Conservation (phyloP, 1,284 basidiomycete species). For the Cystobasidium pallidum region DNA sequence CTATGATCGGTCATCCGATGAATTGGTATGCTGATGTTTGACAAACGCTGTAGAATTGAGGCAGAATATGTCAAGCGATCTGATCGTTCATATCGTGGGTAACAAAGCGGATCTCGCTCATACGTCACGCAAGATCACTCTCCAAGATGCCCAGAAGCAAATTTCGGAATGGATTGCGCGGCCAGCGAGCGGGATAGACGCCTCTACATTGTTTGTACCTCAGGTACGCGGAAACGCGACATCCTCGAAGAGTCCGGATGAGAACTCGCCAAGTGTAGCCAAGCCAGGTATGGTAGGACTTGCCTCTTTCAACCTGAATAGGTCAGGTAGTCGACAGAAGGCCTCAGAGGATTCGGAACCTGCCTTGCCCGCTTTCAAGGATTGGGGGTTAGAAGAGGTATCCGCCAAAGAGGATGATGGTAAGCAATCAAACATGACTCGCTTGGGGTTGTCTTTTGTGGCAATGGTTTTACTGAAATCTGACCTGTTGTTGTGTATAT, state of each 20-base stretch:
- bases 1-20: background rate
- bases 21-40: conserved; percentile 22
- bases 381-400: conserved; percentile 45
- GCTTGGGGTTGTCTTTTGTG: conserved; percentile 76
- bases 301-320: conserved; percentile 18
- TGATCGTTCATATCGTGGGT: conserved; percentile 90
- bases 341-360: conserved; percentile 29
- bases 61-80: conserved; percentile 69
- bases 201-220: background rate
- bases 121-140: conserved; percentile 64
- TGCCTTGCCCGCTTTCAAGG: conserved; percentile 36
- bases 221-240: conserved; percentile 4
- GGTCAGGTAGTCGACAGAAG: conserved; percentile 13
- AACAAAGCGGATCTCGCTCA: conserved; percentile 79
- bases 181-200: conserved; percentile 8
- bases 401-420: conserved; percentile 64
- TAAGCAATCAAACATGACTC: conserved; percentile 80
- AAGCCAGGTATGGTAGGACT: conserved; percentile 6
- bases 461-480: too few relatives aligned
- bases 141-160: conserved; percentile 70
- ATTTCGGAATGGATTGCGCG: conserved; percentile 48
- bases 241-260: background rate
- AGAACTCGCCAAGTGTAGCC: background rate
- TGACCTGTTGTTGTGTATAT: too few relatives aligned
- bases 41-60: conserved; percentile 69